Conservation (phyloP, 352 stramenopile genomes). For the Phytophthora uliginosa region DNA sequence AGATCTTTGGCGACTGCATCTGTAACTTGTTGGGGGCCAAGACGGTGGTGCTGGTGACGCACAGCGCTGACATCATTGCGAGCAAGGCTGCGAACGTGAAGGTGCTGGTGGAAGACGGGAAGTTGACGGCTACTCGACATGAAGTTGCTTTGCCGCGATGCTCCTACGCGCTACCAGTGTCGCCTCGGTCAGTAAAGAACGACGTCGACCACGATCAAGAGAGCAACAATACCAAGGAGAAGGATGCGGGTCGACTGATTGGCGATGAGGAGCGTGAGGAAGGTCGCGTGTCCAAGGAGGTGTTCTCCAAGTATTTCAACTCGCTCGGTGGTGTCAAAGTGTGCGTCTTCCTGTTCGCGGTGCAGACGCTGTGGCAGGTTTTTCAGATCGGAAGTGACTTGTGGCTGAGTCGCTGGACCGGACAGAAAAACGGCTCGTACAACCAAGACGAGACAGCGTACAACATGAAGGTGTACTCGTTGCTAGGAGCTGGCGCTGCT, state of each 20-base stretch:
- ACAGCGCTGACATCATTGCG: slow-evolving; percentile 80
- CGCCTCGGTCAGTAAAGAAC: background rate
- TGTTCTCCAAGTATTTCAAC: slow-evolving; percentile 56
- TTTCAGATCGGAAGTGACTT: slow-evolving; percentile 46
- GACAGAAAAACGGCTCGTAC: slow-evolving; percentile 32
- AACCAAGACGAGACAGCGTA: slow-evolving; percentile 30
- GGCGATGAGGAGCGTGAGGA: slow-evolving; percentile 53
- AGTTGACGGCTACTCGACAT: slow-evolving; percentile 24
- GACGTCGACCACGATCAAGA: slow-evolving; percentile 7
- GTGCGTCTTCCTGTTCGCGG: slow-evolving; percentile 23
- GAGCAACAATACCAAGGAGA: slow-evolving; percentile 2
- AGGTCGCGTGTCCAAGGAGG: slow-evolving; percentile 50
- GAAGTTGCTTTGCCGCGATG: slow-evolving; percentile 10
- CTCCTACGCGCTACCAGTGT: slow-evolving; percentile 17
- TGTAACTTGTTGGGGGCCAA: slow-evolving; percentile 47
- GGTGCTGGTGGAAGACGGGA: slow-evolving; percentile 36
- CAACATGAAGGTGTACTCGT: slow-evolving; percentile 47
- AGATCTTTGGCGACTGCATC: slow-evolving; percentile 82
- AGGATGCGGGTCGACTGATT: slow-evolving; percentile 32
- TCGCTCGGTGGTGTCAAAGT: slow-evolving; percentile 46
- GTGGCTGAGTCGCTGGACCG: slow-evolving; percentile 53
- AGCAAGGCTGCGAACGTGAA: slow-evolving; percentile 38
- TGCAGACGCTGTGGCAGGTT: slow-evolving; percentile 46
- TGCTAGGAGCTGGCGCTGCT: slow-evolving; percentile 26
- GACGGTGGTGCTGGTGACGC: slow-evolving; percentile 93